phyloP scores from a whole-genome alignment of 2,329 filamentous ascomycete species.

The Leptographium radiaticola region DNA sequence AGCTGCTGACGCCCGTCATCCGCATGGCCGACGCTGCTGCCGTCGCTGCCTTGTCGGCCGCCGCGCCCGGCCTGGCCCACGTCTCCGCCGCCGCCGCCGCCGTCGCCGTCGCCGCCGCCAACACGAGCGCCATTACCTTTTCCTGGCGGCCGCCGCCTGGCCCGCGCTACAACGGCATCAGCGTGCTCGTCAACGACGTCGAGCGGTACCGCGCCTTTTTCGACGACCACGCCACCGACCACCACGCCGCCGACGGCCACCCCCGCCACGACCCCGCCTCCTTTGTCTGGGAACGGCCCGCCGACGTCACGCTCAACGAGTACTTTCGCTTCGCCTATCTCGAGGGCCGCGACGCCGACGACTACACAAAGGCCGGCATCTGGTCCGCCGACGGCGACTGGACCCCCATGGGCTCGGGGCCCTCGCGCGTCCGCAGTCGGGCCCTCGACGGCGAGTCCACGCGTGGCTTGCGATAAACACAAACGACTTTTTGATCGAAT shows the following conservation, averaged over 20 bases:
- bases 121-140: constrained; percentile 54
- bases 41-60: neutral
- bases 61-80: neutral
- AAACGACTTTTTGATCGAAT: neutral
- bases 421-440: constrained; percentile 31
- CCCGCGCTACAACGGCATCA: constrained; percentile 58
- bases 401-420: constrained; percentile 50
- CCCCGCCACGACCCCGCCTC: constrained; percentile 7
- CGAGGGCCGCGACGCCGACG: constrained; percentile 47
- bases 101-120: constrained; percentile 15
- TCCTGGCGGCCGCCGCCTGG: constrained; percentile 34
- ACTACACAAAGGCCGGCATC: constrained; percentile 63
- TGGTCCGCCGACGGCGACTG: constrained; percentile 55
- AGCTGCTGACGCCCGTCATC: constrained; percentile 33
- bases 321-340: constrained; percentile 71
- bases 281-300: constrained; percentile 49
- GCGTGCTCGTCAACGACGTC: constrained; percentile 74
- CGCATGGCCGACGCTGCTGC: constrained; percentile 16
- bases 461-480: neutral
- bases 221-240: constrained; percentile 24
- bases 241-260: neutral
- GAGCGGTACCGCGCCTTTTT: constrained; percentile 67
- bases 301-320: constrained; percentile 39
- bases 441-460: constrained; percentile 9
- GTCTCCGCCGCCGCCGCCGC: neutral